A percentile compares a stretch with the other conserved stretches of the same genome.
phyloP scores from a whole-genome alignment of 495 filamentous ascomycete species.

The Penicillium taxi region DNA sequence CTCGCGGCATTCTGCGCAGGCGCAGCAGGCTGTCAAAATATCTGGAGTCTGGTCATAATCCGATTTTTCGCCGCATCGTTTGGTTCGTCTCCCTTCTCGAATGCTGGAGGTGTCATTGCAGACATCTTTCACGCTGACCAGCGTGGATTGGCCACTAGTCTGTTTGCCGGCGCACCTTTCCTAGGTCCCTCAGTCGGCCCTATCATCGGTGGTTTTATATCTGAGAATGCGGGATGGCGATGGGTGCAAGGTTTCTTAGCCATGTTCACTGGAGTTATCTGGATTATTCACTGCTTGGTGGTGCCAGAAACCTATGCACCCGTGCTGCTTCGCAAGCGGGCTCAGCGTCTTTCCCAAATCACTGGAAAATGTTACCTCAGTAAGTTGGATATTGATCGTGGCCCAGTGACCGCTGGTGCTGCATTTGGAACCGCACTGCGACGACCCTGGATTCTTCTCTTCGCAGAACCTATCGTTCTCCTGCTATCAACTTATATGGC shows the following conservation, averaged over 20 bases:
- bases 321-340: conserved; percentile 44
- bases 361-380: conserved; percentile 5
- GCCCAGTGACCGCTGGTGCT: conserved; percentile 12
- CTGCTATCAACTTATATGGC: conserved; percentile 58
- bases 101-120: conserved; percentile 5
- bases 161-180: conserved; percentile 5
- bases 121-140: conserved; percentile 4
- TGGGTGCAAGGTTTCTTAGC: conserved; percentile 11
- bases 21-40: conserved; percentile 1
- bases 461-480: conserved; percentile 44
- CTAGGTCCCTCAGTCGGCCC: conserved; percentile 3
- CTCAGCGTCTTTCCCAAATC: conserved; percentile 19
- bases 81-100: conserved; percentile 4
- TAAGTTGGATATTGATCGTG: conserved; percentile 26
- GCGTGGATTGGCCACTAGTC: conserved; percentile 2
- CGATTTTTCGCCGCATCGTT: conserved; percentile 6
- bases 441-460: conserved; percentile 15
- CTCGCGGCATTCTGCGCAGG: conserved; percentile 2
- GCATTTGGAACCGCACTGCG: conserved; percentile 37
- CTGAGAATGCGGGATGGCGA: conserved; percentile 2
- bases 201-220: conserved; percentile 3
- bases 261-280: conserved; percentile 6
- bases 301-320: conserved; percentile 54
- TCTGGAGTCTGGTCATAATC: background rate
- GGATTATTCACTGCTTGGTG: conserved; percentile 29